Conservation (phyloP, 75 land plant species). For the Pinus albicaulis region DNA sequence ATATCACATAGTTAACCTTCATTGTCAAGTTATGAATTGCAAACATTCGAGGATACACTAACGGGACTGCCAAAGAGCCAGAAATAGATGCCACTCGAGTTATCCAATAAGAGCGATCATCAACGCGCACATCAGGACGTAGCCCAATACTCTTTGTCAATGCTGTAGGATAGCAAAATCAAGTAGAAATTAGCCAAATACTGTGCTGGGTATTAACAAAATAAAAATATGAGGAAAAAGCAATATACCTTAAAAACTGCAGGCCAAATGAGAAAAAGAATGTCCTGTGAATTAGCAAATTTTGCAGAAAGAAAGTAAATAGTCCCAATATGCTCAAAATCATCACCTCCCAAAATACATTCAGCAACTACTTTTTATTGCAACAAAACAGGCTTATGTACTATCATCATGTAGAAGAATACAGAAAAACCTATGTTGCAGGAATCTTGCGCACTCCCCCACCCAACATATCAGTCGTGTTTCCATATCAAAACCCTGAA, state of each 20-base stretch:
- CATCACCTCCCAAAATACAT: too few species aligned
- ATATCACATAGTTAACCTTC: constrained; percentile 39
- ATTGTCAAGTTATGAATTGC: constrained; percentile 64
- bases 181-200: not conserved
- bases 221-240: not conserved
- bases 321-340: too few species aligned
- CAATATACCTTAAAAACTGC: not conserved
- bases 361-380: too few species aligned
- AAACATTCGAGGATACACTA: constrained; percentile 92
- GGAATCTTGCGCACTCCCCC: too few species aligned
- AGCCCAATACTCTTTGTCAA: constrained; percentile 79
- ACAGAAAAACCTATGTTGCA: too few species aligned
- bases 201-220: not conserved
- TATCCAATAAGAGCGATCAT: constrained; percentile 92
- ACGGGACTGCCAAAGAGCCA: constrained; percentile 65
- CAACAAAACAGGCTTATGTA: too few species aligned
- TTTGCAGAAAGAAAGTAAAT: too few species aligned
- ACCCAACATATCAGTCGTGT: too few species aligned
- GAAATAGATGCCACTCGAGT: constrained; percentile 69
- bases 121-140: constrained; percentile 77
- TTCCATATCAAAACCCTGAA: too few species aligned
- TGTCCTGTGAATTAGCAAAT: not conserved
- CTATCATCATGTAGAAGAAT: too few species aligned
- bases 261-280: not conserved
- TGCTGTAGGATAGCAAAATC: constrained; percentile 36